These are phyloP conservation scores for Eremomyces bilateralis DNA, from an alignment of 495 filamentous ascomycete species.

Conservation along the genomic window DNA sequence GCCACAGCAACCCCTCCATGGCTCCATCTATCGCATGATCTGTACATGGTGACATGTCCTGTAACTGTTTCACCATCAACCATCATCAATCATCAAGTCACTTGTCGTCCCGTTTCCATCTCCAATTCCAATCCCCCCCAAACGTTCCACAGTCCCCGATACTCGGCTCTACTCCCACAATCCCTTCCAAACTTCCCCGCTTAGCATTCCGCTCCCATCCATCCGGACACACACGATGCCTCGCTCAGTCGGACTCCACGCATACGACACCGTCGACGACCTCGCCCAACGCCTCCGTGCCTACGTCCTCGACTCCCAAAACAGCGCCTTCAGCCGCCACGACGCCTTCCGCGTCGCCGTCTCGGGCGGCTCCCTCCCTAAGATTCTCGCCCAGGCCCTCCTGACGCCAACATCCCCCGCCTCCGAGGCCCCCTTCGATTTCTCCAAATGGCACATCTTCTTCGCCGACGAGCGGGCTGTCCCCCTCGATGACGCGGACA, in stretches of 20 bases:
- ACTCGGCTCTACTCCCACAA: no score
- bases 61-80: no score
- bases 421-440: constrained; percentile 40
- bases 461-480: constrained; percentile 95
- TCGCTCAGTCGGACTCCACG: constrained; percentile 66
- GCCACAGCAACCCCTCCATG: no score
- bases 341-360: constrained; percentile 72
- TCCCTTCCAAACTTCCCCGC: no score
- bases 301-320: constrained; percentile 64
- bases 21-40: no score
- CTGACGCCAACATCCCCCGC: constrained; percentile 30
- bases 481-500: constrained; percentile 74
- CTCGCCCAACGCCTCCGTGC: constrained; percentile 54
- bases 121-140: no score
- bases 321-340: constrained; percentile 57
- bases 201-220: no score
- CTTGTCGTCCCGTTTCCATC: no score
- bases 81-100: no score
- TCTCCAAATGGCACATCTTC: constrained; percentile 90
- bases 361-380: constrained; percentile 83
- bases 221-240: no score
- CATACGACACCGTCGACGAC: constrained; percentile 41
- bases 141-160: no score
- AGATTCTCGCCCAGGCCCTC: constrained; percentile 62
- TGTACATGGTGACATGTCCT: no score